Percentiles rank a stretch among this genome's conserved stretches.
Conservation (phyloP, 2,329 filamentous ascomycete species). For the Diaporthe amygdali region DNA sequence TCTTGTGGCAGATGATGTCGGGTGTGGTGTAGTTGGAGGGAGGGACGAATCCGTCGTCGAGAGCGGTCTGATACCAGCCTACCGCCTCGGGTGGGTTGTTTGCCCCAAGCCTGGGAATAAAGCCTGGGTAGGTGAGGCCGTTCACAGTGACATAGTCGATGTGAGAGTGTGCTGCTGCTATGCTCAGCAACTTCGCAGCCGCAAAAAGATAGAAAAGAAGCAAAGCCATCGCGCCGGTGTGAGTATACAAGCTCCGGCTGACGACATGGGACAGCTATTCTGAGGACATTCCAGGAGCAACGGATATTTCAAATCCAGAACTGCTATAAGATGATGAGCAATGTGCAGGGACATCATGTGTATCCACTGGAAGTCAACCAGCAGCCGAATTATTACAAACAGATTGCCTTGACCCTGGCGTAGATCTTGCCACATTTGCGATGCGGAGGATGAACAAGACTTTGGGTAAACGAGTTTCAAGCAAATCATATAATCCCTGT, state of each 20-base stretch:
- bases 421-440: constrained; percentile 9
- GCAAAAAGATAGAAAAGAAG: not conserved
- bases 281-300: not conserved
- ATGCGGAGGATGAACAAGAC: not conserved
- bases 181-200: not conserved
- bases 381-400: not conserved
- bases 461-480: constrained; percentile 9
- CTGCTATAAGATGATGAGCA: no score
- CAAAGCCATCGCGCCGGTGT: not conserved
- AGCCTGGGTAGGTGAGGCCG: constrained; percentile 50
- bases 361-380: not conserved
- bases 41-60: constrained; percentile 58
- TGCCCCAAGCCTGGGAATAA: constrained; percentile 34
- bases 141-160: constrained; percentile 45
- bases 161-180: constrained; percentile 34
- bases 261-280: not conserved
- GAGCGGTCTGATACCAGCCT: constrained; percentile 58
- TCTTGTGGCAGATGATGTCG: constrained; percentile 68
- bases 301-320: not conserved
- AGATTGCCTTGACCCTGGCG: not conserved
- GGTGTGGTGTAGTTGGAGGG: constrained; percentile 48
- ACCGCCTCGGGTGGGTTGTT: constrained; percentile 38
- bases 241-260: not conserved
- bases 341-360: not conserved
- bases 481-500: constrained; percentile 1